A percentile compares a stretch with the other conserved stretches of the same genome.
These are phyloP conservation scores for Neofusicoccum umdonicola DNA, from an alignment of 2,329 filamentous ascomycete species.

Conservation along the genomic window DNA sequence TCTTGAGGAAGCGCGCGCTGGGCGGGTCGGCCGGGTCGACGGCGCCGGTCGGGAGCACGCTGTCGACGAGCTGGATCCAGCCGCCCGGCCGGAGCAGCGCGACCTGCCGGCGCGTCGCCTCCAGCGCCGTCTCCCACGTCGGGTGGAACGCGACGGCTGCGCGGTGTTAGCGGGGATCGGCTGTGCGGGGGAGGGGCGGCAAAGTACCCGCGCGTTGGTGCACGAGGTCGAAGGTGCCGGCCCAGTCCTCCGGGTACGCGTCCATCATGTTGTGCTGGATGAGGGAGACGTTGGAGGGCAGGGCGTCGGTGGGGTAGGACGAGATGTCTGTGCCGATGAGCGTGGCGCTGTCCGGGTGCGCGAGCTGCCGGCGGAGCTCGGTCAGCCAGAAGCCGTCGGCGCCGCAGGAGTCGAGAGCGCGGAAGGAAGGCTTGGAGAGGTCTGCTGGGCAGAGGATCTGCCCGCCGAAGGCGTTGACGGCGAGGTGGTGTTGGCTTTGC, in stretches of 20 bases:
- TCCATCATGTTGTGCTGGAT: background rate
- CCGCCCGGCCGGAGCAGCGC: background rate
- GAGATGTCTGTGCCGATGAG: background rate
- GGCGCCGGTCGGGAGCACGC: background rate
- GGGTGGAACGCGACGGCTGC: background rate
- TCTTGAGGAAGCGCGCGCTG: background rate
- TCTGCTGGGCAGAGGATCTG: background rate
- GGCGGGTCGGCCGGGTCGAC: background rate
- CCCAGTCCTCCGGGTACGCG: background rate
- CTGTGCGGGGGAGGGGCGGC: background rate
- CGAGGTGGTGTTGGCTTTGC: background rate
- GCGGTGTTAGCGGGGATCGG: too few species aligned
- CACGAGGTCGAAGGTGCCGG: background rate
- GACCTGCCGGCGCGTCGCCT: background rate
- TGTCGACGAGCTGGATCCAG: background rate
- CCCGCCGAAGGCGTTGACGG: background rate
- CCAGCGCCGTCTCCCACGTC: background rate
- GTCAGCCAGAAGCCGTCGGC: background rate
- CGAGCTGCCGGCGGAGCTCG: background rate
- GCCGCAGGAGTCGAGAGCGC: background rate
- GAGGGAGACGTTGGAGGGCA: background rate
- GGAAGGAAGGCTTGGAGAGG: background rate
- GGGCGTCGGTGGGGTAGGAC: background rate
- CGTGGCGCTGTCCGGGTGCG: background rate
- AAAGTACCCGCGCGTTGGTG: background rate